Conservation (phyloP, 805 yeast genomes). For the Pichia thaimueangensis region DNA sequence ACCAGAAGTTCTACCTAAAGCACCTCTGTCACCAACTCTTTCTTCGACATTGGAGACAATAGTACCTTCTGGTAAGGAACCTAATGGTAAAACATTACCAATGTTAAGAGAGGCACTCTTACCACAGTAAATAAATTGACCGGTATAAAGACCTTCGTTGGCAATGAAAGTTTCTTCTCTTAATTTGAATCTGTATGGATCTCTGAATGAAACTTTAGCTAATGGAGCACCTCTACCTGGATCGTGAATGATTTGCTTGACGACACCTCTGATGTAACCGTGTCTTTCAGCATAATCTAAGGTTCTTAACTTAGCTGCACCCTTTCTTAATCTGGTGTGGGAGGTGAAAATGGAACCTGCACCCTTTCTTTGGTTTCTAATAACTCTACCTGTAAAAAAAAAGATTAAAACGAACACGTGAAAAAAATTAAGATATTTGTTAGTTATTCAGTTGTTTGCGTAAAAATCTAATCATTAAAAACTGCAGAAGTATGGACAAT, state of each 20-base stretch:
- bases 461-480: too few relatives aligned
- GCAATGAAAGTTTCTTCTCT: conserved; percentile 99
- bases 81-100: conserved; percentile 96
- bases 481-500: too few relatives aligned
- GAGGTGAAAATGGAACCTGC: conserved; percentile 99
- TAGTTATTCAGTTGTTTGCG: neutral
- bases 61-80: conserved; percentile 98
- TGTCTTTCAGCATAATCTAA: conserved; percentile 99
- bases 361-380: conserved; percentile 99
- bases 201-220: conserved; percentile 98
- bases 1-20: conserved; percentile 99
- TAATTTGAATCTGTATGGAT: conserved; percentile 97
- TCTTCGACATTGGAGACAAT: conserved; percentile 97
- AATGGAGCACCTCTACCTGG: conserved; percentile 99
- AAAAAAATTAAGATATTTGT: neutral
- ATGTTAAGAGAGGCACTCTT: conserved; percentile 94
- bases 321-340: conserved; percentile 99
- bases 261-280: conserved; percentile 99
- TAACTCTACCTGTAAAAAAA: conserved; percentile 81
- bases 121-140: conserved; percentile 99
- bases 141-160: conserved; percentile 99
- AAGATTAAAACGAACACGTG: neutral
- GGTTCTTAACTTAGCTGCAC: conserved; percentile 99
- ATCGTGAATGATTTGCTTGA: conserved; percentile 97
- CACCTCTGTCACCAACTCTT: conserved; percentile 99